phyloP scores from a whole-genome alignment of 1,284 basidiomycete genomes.

The Vanrija sp. region DNA sequence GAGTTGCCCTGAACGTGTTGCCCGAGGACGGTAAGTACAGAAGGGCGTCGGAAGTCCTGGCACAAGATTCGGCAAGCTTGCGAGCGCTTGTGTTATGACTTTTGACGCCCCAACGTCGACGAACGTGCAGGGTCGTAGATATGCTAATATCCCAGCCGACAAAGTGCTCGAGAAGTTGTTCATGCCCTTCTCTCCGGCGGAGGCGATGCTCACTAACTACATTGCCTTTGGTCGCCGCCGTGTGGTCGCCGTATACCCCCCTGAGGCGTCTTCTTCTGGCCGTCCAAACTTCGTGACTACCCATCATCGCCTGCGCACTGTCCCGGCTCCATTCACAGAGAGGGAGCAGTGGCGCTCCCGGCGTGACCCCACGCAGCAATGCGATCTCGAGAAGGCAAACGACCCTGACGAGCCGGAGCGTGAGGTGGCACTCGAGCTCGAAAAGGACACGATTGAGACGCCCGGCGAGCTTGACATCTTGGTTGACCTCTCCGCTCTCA shows the following conservation, averaged over 20 bases:
- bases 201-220: conserved; percentile 17
- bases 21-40: conserved; percentile 4
- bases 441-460: conserved; percentile 20
- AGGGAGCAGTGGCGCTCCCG: conserved; percentile 28
- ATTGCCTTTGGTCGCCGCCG: conserved; percentile 31
- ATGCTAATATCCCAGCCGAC: conserved; percentile 2
- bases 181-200: not conserved
- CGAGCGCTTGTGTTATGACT: no score
- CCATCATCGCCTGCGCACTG: conserved; percentile 28
- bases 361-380: not conserved
- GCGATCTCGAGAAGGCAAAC: not conserved
- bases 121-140: no score
- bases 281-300: conserved; percentile 10
- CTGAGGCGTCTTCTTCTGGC: not conserved
- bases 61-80: no score
- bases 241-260: conserved; percentile 19
- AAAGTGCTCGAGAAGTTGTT: not conserved
- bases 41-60: no score
- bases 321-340: conserved; percentile 29
- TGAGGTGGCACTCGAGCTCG: conserved; percentile 21
- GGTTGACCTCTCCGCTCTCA: conserved; percentile 17
- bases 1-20: not conserved
- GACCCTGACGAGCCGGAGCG: conserved; percentile 4
- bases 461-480: conserved; percentile 25
- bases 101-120: no score